Percentiles rank a stretch among this genome's conserved stretches.
Conservation (phyloP, 1,139 yeast species). For the Nakaseomyces glabratus region DNA sequence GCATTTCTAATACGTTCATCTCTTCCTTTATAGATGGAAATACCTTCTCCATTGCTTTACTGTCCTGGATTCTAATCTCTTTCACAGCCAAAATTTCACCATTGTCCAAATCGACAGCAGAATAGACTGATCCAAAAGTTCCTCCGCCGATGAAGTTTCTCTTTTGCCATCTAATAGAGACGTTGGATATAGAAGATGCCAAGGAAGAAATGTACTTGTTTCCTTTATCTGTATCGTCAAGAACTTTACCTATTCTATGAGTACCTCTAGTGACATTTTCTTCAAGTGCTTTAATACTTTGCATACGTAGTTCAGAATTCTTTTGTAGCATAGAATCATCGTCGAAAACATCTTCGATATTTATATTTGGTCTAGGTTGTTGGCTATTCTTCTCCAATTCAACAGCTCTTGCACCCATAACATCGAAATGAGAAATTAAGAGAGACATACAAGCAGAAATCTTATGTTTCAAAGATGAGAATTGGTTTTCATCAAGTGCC, state of each 20-base stretch:
- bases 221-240: conserved; percentile 80
- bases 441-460: conserved; percentile 95
- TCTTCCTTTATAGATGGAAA: conserved; percentile 90
- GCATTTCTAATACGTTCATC: conserved; percentile 91
- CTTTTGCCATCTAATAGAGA: conserved; percentile 95
- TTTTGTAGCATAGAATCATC: conserved; percentile 34
- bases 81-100: conserved; percentile 97
- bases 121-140: conserved; percentile 87
- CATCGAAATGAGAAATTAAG: conserved; percentile 89
- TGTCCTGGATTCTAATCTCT: conserved; percentile 84
- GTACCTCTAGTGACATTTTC: conserved; percentile 21
- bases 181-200: conserved; percentile 83
- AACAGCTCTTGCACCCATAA: conserved; percentile 89
- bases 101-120: conserved; percentile 86
- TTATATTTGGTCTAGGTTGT: conserved; percentile 29
- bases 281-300: conserved; percentile 30
- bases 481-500: conserved; percentile 70
- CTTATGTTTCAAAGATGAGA: conserved; percentile 60
- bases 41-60: conserved; percentile 74
- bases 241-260: conserved; percentile 67
- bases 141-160: conserved; percentile 93
- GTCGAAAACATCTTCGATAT: conserved; percentile 29
- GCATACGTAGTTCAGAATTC: conserved; percentile 32
- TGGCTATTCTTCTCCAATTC: conserved; percentile 54
- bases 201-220: conserved; percentile 78